Evolutionary conservation across 2,329 filamentous ascomycete species (phyloP).

Genomic region (Cytospora mali): DNA sequence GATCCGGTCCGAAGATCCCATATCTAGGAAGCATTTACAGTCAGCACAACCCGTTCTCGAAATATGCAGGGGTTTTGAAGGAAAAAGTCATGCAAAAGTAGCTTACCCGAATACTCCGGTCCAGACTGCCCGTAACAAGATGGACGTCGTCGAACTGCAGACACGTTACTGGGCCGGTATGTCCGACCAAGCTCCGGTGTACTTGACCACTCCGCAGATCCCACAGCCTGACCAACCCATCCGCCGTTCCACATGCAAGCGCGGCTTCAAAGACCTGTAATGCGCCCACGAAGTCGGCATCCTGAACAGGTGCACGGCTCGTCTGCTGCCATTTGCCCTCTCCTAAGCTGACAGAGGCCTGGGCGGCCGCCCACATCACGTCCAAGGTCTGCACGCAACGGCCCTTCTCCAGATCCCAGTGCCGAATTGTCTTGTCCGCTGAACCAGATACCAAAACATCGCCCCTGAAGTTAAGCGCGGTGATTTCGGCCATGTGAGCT

Average conservation of each 20-base stretch:
- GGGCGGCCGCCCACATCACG: slow-evolving; percentile 95
- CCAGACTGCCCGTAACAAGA: slow-evolving; percentile 87
- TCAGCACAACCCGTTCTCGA: neutral
- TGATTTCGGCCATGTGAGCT: slow-evolving; percentile 92
- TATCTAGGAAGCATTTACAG: slow-evolving; percentile 62
- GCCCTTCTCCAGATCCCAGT: slow-evolving; percentile 98
- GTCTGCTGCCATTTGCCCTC: slow-evolving; percentile 74
- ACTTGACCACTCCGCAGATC: slow-evolving; percentile 95
- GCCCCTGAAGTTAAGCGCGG: slow-evolving; percentile 86
- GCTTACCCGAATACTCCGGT: slow-evolving; percentile 90
- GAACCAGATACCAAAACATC: slow-evolving; percentile 93
- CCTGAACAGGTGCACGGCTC: slow-evolving; percentile 63
- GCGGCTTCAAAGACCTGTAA: slow-evolving; percentile 96
- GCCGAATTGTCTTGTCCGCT: slow-evolving; percentile 93
- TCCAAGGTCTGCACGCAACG: slow-evolving; percentile 96
- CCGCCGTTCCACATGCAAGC: slow-evolving; percentile 92
- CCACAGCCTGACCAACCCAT: slow-evolving; percentile 96
- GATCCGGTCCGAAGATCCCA: slow-evolving; percentile 97
- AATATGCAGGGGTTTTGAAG: neutral
- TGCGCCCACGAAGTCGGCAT: slow-evolving; percentile 91
- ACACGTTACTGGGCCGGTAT: slow-evolving; percentile 91
- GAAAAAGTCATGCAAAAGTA: neutral
- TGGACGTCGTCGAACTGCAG: slow-evolving; percentile 96
- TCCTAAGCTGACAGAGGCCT: slow-evolving; percentile 72
- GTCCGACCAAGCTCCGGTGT: slow-evolving; percentile 92